Evolutionary conservation across 2,329 filamentous ascomycete species (phyloP), one percentile per base, ranked within the genome.

Genomic region (Alternaria atra): DNA sequence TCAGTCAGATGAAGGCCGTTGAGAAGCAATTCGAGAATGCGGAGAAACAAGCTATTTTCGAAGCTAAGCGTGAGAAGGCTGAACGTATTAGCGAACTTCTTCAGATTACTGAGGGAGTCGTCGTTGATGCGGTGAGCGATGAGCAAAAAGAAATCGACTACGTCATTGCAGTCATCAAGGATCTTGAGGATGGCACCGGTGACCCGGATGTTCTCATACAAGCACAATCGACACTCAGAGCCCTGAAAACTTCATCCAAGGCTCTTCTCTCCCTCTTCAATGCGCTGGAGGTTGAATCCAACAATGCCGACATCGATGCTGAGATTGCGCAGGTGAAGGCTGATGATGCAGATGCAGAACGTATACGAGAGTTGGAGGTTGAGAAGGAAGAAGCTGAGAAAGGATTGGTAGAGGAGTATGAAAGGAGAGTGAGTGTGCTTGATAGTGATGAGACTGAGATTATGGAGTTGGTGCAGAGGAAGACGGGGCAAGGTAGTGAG

Each of bases 321-420:
- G 83, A 84, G n/a, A 82, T 86, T 51, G 83, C 84, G 35, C 81
- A 84, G 66, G 85, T 84, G 3, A 80, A 77, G 52, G 80, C 81
- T 35, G 78, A 83, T 17, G 79, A 81, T 48, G 79, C 80, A 0
- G 79, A 81, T 20, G 58, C 75, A 4, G 81, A 74, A 13, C 77
- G 73, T 15, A 73, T 84, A 25, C 71, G 77, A 30, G 74, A 79
- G n/a, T 54, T 71, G 61, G 83, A 65, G 52, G 56, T 63, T 7
- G 71, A 75, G 50, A 77, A 82, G 55, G 64, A 63, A 20, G 72
- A 72, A 1, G 69, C 73, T 8, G 75, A 76, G 61, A 67, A 66
- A 29, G 73, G 75, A 55, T 53, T 78, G 58, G 71, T 68, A 35
- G 71, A 76, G 2, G 77, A 79, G 44, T 73, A 76, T 58, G 51